Evolutionary conservation across 106 monocot genomes (phyloP).

Genomic region (Vanilla planifolia): DNA sequence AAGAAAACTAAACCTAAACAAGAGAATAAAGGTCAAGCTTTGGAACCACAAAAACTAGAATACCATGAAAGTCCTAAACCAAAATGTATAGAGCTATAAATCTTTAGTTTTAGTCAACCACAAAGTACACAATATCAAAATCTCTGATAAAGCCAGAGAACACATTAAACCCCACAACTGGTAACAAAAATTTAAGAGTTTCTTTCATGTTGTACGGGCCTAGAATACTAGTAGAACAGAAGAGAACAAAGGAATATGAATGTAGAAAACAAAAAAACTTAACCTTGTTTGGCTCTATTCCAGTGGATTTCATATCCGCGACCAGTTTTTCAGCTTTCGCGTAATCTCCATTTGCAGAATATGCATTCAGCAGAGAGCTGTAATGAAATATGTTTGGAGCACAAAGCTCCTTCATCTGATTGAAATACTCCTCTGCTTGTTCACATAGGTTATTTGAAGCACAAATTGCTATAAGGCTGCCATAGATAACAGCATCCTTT

Average conservation of each 20-base stretch:
- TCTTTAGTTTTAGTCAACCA: no score
- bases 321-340: constrained; percentile 69
- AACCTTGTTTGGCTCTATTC: constrained; percentile 88
- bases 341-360: constrained; percentile 68
- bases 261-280: constrained; percentile 11
- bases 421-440: constrained; percentile 77
- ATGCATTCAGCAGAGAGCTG: constrained; percentile 90
- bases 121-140: no score
- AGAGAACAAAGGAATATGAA: neutral
- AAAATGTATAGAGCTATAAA: no score
- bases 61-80: no score
- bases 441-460: constrained; percentile 72
- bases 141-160: no score
- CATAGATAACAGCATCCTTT: constrained; percentile 89
- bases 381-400: constrained; percentile 80
- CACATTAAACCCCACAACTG: neutral
- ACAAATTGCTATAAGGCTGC: constrained; percentile 76
- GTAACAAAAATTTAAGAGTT: neutral
- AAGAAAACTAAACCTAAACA: no score
- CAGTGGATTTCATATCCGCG: constrained; percentile 60
- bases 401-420: constrained; percentile 75
- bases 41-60: no score
- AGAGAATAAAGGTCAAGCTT: no score
- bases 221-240: neutral
- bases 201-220: neutral